phyloP scores from a whole-genome alignment of 306 rosid genomes.

The Casuarina cunninghamiana region DNA sequence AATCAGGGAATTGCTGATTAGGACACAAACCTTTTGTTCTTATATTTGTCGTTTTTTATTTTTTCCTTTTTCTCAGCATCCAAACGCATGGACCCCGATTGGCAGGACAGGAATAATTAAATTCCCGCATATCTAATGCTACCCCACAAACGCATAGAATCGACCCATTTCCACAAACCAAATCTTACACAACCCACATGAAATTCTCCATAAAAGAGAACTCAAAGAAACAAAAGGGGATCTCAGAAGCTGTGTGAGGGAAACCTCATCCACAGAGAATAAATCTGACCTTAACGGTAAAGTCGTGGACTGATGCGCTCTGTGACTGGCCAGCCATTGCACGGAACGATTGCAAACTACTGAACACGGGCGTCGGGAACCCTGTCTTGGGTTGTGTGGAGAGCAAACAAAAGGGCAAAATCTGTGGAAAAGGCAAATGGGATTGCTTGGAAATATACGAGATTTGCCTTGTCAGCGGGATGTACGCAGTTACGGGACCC shows the following conservation, averaged over 20 bases:
- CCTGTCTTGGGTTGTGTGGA: constrained; percentile 9
- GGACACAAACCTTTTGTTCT: background rate
- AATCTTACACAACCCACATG: background rate
- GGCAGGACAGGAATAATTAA: background rate
- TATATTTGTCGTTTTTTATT: background rate
- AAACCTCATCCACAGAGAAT: background rate
- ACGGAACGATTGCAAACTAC: constrained; percentile 30
- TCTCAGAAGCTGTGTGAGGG: background rate
- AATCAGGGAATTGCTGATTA: background rate
- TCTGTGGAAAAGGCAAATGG: constrained; percentile 3
- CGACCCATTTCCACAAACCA: background rate
- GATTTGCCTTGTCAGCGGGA: constrained; percentile 10
- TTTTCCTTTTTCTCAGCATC: background rate
- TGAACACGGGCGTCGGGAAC: constrained; percentile 15
- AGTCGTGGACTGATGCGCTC: constrained; percentile 51
- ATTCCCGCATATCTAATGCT: background rate
- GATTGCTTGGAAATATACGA: constrained; percentile 9
- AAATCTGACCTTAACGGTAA: constrained; percentile 59
- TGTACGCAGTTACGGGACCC: constrained; percentile 26
- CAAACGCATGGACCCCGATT: background rate
- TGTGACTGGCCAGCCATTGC: constrained; percentile 65
- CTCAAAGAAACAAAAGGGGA: background rate
- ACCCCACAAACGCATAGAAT: background rate
- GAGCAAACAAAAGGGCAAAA: constrained; percentile 12
- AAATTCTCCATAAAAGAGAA: background rate